phyloP scores from a whole-genome alignment of 805 yeast species.

The Schwanniomyces occidentalis region DNA sequence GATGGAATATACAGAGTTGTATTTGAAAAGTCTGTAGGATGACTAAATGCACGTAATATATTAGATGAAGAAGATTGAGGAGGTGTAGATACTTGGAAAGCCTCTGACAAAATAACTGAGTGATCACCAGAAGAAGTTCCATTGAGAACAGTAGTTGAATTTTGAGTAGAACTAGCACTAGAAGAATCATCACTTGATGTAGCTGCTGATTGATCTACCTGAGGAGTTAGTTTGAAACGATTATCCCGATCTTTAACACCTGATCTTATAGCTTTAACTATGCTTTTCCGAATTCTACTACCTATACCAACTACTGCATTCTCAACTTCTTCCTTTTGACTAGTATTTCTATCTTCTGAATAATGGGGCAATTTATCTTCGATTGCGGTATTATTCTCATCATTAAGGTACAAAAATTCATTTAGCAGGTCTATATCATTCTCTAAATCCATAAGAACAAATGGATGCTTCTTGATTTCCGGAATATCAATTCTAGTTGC shows the following conservation, averaged over 20 bases:
- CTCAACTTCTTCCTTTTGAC: constrained; percentile 66
- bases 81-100: constrained; percentile 17
- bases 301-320: constrained; percentile 85
- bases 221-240: constrained; percentile 18
- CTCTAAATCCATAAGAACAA: constrained; percentile 46
- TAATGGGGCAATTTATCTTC: constrained; percentile 12
- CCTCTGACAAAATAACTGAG: constrained; percentile 36
- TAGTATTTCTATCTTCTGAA: constrained; percentile 46
- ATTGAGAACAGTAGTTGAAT: constrained; percentile 13
- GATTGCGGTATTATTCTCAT: neutral
- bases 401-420: constrained; percentile 37
- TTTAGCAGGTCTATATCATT: constrained; percentile 33
- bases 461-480: constrained; percentile 77
- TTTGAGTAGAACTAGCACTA: constrained; percentile 14
- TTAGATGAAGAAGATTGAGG: constrained; percentile 7
- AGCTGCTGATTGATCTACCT: constrained; percentile 26
- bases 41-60: neutral
- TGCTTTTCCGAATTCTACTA: constrained; percentile 53
- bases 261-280: constrained; percentile 43
- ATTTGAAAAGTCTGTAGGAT: neutral
- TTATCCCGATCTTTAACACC: constrained; percentile 27
- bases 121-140: constrained; percentile 12
- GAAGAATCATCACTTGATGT: constrained; percentile 33
- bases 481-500: constrained; percentile 62
- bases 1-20: constrained; percentile 19